phyloP scores from a whole-genome alignment of 2,329 filamentous ascomycete species.

The Colletotrichum scovillei region DNA sequence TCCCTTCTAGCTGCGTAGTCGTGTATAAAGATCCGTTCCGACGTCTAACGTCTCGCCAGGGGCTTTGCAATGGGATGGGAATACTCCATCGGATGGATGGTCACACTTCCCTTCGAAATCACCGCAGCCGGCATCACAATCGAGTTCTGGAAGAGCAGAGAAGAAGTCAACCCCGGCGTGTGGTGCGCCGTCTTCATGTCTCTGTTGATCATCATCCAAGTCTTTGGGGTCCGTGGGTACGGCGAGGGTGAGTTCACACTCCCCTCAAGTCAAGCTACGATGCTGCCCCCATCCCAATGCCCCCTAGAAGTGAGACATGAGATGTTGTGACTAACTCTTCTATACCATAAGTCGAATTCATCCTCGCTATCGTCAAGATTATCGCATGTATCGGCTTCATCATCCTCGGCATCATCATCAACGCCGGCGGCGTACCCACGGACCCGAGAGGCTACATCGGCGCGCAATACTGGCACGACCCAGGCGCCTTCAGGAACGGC shows the following conservation, averaged over 20 bases:
- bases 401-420: slow-evolving; percentile 39
- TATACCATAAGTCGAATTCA: slow-evolving; percentile 60
- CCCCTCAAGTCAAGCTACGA: no score
- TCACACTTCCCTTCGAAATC: slow-evolving; percentile 78
- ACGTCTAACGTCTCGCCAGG: slow-evolving; percentile 45
- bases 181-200: slow-evolving; percentile 60
- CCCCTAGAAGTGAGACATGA: no score
- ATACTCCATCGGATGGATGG: slow-evolving; percentile 72
- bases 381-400: slow-evolving; percentile 33
- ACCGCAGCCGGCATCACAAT: slow-evolving; percentile 79
- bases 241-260: slow-evolving; percentile 47
- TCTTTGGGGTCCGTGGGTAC: slow-evolving; percentile 64
- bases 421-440: slow-evolving; percentile 33
- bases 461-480: slow-evolving; percentile 38
- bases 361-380: slow-evolving; percentile 68
- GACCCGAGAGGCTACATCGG: slow-evolving; percentile 38
- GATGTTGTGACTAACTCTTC: no score
- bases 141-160: slow-evolving; percentile 65
- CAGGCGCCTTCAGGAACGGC: slow-evolving; percentile 39
- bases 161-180: slow-evolving; percentile 61
- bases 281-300: no score
- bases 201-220: slow-evolving; percentile 60
- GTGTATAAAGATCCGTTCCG: no score
- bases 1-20: no score
- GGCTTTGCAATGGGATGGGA: slow-evolving; percentile 67